These are phyloP conservation scores for Leishmania gerbilli DNA, from an alignment of 208 protist species.

Conservation along the genomic window DNA sequence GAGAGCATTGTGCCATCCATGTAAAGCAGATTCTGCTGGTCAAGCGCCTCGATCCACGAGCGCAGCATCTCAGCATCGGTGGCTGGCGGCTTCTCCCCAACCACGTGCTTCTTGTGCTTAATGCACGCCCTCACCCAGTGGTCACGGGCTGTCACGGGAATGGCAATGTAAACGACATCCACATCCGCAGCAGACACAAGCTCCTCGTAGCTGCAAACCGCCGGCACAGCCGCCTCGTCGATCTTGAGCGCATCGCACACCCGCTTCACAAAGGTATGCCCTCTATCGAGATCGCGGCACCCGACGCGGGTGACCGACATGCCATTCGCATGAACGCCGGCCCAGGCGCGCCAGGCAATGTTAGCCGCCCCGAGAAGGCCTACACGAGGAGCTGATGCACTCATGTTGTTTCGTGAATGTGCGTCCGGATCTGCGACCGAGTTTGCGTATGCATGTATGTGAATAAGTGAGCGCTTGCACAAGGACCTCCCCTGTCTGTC, in stretches of 20 bases:
- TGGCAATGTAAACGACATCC: slow-evolving; percentile 49
- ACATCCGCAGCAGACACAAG: slow-evolving; percentile 28
- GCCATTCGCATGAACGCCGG: slow-evolving; percentile 37
- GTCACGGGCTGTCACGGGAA: slow-evolving; percentile 45
- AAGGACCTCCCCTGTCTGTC: background rate
- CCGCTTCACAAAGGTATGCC: slow-evolving; percentile 37
- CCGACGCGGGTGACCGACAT: slow-evolving; percentile 48
- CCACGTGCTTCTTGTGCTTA: slow-evolving; percentile 58
- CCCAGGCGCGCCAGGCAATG: slow-evolving; percentile 50
- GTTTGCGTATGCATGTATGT: background rate
- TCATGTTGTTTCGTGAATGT: slow-evolving; percentile 2
- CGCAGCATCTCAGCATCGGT: slow-evolving; percentile 50
- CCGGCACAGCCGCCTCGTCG: slow-evolving; percentile 7
- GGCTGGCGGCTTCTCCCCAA: slow-evolving; percentile 59
- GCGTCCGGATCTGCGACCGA: background rate
- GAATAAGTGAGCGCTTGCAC: background rate
- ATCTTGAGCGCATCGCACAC: slow-evolving; percentile 25
- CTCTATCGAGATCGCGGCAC: slow-evolving; percentile 40
- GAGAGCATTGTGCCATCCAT: slow-evolving; percentile 71
- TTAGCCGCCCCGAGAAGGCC: slow-evolving; percentile 59
- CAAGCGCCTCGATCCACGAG: slow-evolving; percentile 52
- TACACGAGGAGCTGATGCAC: slow-evolving; percentile 36
- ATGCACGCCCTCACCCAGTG: slow-evolving; percentile 50
- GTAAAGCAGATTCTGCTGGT: slow-evolving; percentile 49
- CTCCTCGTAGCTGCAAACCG: slow-evolving; percentile 32